phyloP scores from a whole-genome alignment of 768 basidiomycete genomes.

The Mycena galericulata region DNA sequence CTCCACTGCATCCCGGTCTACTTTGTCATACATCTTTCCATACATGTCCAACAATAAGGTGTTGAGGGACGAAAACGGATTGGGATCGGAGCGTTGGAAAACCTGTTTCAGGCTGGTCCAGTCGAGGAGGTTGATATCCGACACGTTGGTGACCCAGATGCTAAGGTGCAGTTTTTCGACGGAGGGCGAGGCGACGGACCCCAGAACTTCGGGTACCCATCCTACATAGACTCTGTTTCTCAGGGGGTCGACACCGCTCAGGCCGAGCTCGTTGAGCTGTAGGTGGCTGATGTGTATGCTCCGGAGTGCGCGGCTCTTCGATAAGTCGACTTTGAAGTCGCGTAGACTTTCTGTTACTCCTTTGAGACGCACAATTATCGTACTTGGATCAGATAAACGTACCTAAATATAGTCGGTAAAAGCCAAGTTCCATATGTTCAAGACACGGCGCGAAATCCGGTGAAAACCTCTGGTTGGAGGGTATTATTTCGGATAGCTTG shows the following conservation, averaged over 20 bases:
- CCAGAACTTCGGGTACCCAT: slow-evolving; percentile 1
- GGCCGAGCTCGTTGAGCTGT: slow-evolving; percentile 5
- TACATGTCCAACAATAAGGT: slow-evolving; percentile 2
- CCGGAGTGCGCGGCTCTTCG: background rate
- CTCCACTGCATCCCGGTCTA: background rate
- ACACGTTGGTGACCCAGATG: slow-evolving; percentile 1
- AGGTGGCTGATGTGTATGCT: slow-evolving; percentile 7
- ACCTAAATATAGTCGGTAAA: background rate
- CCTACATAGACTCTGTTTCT: background rate
- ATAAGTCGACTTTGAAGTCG: background rate
- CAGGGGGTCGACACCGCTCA: background rate
- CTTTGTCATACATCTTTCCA: slow-evolving; percentile 2
- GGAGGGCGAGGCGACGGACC: background rate
- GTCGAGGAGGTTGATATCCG: slow-evolving; percentile 12
- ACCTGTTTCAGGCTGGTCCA: background rate
- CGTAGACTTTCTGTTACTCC: background rate
- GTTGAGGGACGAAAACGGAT: background rate
- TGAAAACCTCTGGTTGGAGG: background rate
- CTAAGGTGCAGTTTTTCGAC: background rate
- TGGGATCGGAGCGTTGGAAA: background rate
- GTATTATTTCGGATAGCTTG: slow-evolving; percentile 6
- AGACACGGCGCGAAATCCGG: slow-evolving; percentile 2
- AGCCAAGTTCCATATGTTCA: background rate
- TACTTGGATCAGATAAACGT: background rate
- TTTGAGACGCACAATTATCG: background rate